Evolutionary conservation across 2,329 filamentous ascomycete genomes (phyloP).

Genomic region (Sphaerulina populicola): DNA sequence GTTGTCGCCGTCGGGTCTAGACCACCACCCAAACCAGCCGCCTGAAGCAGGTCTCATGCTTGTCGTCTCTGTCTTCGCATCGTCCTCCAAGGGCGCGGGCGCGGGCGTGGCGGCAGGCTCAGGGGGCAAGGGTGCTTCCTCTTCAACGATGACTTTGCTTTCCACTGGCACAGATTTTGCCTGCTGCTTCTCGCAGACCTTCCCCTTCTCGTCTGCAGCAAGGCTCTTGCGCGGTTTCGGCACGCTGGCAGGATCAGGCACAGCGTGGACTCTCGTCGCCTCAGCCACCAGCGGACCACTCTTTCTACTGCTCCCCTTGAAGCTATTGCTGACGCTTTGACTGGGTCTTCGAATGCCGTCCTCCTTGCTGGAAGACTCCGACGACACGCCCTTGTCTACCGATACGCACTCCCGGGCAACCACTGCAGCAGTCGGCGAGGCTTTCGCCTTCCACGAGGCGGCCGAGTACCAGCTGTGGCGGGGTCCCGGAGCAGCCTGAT

Average conservation of each 20-base stretch:
- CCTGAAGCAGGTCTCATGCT: conserved; percentile 21
- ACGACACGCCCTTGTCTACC: conserved; percentile 38
- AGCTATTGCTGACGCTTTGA: conserved; percentile 33
- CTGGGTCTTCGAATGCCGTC: conserved; percentile 26
- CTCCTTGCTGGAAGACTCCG: conserved; percentile 31
- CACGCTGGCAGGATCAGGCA: conserved; percentile 27
- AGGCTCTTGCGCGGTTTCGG: conserved; percentile 22
- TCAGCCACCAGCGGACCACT: conserved; percentile 39
- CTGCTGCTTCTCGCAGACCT: conserved; percentile 13
- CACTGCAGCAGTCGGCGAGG: conserved; percentile 41
- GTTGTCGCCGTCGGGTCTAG: conserved; percentile 41
- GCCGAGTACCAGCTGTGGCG: conserved; percentile 40
- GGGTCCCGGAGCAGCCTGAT: background rate
- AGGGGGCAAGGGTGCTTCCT: conserved; percentile 39
- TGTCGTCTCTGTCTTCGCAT: conserved; percentile 20
- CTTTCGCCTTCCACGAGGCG: conserved; percentile 37
- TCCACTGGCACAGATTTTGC: conserved; percentile 11
- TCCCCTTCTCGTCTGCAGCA: conserved; percentile 20
- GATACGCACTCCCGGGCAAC: conserved; percentile 41
- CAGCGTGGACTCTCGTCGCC: conserved; percentile 41
- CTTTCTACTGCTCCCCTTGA: conserved; percentile 40
- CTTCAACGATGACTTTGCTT: conserved; percentile 18
- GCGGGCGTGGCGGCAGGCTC: conserved; percentile 34
- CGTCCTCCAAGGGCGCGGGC: conserved; percentile 21
- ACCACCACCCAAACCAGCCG: conserved; percentile 46